Percentiles rank a stretch among this genome's conserved stretches.
Conservation (phyloP, 2,329 filamentous ascomycete genomes). For the Claviceps sp. region DNA sequence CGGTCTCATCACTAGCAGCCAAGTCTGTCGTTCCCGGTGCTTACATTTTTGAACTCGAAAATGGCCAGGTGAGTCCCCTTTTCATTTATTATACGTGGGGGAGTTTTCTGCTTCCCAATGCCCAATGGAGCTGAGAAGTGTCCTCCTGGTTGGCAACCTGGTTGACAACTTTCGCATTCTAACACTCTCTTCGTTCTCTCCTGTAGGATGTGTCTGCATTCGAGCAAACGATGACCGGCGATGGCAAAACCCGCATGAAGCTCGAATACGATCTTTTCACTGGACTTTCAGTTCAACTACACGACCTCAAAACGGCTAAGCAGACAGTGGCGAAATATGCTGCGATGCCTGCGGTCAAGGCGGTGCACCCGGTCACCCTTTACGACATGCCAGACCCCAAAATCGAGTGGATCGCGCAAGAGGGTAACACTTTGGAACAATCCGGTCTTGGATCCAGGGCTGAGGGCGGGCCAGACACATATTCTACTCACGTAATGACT, state of each 20-base stretch:
- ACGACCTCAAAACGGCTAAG: conserved; percentile 30
- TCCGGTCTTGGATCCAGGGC: no score
- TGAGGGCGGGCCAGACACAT: no score
- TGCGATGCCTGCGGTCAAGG: conserved; percentile 30
- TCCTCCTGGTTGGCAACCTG: background rate
- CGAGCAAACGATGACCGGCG: conserved; percentile 11
- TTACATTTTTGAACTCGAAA: conserved; percentile 11
- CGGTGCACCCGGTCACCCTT: conserved; percentile 33
- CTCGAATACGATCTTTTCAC: conserved; percentile 39
- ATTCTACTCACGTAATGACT: no score
- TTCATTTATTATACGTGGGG: background rate
- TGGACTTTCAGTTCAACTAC: conserved; percentile 39
- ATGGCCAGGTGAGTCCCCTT: conserved; percentile 8
- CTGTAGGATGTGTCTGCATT: conserved; percentile 8
- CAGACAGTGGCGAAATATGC: conserved; percentile 28
- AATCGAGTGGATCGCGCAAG: no score
- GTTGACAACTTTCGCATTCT: background rate
- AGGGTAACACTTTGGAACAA: no score
- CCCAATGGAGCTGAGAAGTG: background rate
- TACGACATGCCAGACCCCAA: conserved; percentile 19
- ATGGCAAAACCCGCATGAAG: conserved; percentile 32
- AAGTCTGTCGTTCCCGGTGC: conserved; percentile 8
- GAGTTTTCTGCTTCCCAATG: background rate
- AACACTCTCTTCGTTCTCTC: background rate
- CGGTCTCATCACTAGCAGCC: conserved; percentile 6